Evolutionary conservation across 129 eudicot genomes (phyloP), one percentile per base, ranked within the genome.

Genomic region (Chrysanthemum lavandulifolium): DNA sequence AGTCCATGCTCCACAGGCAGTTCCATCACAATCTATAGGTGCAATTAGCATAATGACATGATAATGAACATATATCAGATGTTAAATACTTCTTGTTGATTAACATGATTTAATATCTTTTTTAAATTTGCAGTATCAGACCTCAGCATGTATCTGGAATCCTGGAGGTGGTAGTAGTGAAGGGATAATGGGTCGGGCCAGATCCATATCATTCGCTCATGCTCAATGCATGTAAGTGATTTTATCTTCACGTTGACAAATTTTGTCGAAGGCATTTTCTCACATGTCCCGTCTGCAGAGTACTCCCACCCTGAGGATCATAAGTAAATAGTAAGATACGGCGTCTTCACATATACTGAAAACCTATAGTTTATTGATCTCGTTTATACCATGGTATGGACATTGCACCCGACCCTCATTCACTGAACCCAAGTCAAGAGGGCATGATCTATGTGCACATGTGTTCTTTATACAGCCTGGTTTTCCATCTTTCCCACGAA

Each of bases 401-500:
- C 99, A 95, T 73, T 86, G 97, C 25, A 95, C 88, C 2, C 97
- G 96, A 60, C 99, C 99, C 87, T 95, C 94, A 14, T 88, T 90
- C 29, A 95, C 88, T 47, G 97, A 75, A 19, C 99, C 99, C 45
- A 95, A 86, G 69, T 95, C 84, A 73, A 95, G 99, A 49, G 99
- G 99, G 76, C 99, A 95, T 36, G 99, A 94, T 81, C 99, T 84
- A 76, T 95, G 99, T 4, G 99, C 99, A 67, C 99, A 95, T 5
- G 99, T 95, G 82, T 95, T 90, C 82, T 72, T 85, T 27, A 95
- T 90, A 74, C 99, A 90, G 66, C 97, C 99, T 4, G 97, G 94
- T 76, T 90, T 78, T n/a, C 99, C 99, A 78, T 90, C 96, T 69
- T 90, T 95, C 58, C 99, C 99, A 18, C 99, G 97, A 72, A 95